Base-by-base conservation (phyloP, 1,284 basidiomycete genomes). In the Testicularia cyperi region DNA sequence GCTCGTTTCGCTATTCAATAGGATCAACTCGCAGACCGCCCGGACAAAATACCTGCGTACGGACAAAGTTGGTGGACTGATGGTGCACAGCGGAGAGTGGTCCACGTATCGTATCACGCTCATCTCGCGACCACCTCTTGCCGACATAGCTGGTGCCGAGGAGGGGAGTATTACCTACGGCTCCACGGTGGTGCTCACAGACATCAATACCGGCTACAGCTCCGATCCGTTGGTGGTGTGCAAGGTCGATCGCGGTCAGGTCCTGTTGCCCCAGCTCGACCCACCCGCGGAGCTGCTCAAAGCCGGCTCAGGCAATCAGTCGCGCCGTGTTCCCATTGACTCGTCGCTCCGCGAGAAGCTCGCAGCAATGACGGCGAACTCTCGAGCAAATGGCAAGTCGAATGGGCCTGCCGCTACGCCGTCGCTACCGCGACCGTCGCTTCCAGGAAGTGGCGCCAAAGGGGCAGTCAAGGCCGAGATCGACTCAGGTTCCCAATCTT, bases 21-120 rank as follows among this genome's bases (percentile, higher is more conserved):
- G 92, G 70, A 90, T 97, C 81, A 92, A 96, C 78, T 90, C 88
- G 12, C 92, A 97, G 80, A 94, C 91, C 19, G 91, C 94, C 52
- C 86, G 92, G 65, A 96, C 92, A 40, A 95, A 95, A 80, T 96
- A 92, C 77, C 90, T 95, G 86, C 88, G 92, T 69, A 84, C 49
- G 29, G 44, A 35, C 29, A 14, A 16, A 9, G 44, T 44, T 5
- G 84, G 83, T 62, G 84, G 88, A 77, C 81, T 92, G 39, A 88
- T 86, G 76, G 90, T 89, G 18, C 90, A 88, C 77, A 89, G 88
- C 76, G 81, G 86, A 48, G 83, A 86, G 28, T 92, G 90, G 90
- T 90, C 88, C 44, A 89, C 90, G n/a, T 92, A 92, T 80, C 90
- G 88, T 68, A 88, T 92, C 67, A 88, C 88, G 22, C 56, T 74